A percentile compares a stretch with the other conserved stretches of the same genome.
Evolutionary conservation across 768 basidiomycete genomes (phyloP).

Genomic region (Leccinum boreale): DNA sequence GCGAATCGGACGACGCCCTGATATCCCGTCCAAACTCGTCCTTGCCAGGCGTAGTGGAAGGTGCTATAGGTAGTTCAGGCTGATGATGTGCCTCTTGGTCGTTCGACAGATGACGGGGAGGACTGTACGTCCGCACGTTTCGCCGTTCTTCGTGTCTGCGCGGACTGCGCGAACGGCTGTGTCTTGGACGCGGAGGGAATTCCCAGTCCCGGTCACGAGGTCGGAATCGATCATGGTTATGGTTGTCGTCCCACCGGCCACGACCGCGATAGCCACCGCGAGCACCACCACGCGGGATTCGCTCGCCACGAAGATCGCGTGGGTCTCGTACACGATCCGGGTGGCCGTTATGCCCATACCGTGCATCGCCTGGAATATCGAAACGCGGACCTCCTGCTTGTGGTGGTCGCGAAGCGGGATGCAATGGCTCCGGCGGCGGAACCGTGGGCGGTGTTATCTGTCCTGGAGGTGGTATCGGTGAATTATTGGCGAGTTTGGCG

Average conservation of each 20-base stretch:
- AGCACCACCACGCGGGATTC: constrained; percentile 48
- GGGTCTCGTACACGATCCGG: constrained; percentile 44
- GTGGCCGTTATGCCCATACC: constrained; percentile 29
- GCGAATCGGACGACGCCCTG: constrained; percentile 47
- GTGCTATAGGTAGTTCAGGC: constrained; percentile 22
- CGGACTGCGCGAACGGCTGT: constrained; percentile 76
- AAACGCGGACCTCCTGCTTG: constrained; percentile 25
- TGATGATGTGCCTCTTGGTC: constrained; percentile 23
- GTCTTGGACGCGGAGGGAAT: constrained; percentile 42
- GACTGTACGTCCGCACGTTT: constrained; percentile 56
- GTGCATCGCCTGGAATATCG: constrained; percentile 36
- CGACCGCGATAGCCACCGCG: constrained; percentile 59
- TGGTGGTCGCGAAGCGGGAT: neutral
- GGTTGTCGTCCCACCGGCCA: constrained; percentile 64
- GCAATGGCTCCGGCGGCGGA: constrained; percentile 22
- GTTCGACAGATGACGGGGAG: constrained; percentile 47
- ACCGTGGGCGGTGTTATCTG: constrained; percentile 25
- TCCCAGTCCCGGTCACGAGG: constrained; percentile 45
- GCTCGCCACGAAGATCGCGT: constrained; percentile 51
- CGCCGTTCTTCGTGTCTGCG: constrained; percentile 52
- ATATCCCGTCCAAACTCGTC: constrained; percentile 89
- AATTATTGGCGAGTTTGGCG: constrained; percentile 41
- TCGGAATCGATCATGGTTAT: constrained; percentile 37
- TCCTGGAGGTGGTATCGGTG: constrained; percentile 20
- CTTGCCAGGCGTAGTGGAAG: constrained; percentile 44